Percentiles rank a stretch among this genome's conserved stretches.
These are phyloP conservation scores for Adansonia digitata DNA, from an alignment of 345 rosid species.

Conservation along the genomic window DNA sequence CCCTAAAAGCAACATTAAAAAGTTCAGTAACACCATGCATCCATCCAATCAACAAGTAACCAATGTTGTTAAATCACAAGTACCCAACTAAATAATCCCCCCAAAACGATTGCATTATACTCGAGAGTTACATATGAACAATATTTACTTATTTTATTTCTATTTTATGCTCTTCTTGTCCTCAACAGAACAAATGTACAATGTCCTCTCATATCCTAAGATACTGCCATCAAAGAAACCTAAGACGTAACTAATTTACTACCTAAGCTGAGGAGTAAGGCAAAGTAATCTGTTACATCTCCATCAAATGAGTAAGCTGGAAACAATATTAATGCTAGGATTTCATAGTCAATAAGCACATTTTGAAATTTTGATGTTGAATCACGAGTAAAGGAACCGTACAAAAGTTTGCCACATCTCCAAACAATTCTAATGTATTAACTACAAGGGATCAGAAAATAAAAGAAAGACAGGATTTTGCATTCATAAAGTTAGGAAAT, in stretches of 20 bases:
- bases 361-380: neutral
- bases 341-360: neutral
- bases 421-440: neutral
- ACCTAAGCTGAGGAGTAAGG: neutral
- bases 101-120: neutral
- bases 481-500: neutral
- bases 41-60: neutral
- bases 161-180: neutral
- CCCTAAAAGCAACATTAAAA: conserved; percentile 35
- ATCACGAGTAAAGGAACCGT: neutral
- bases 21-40: neutral
- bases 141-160: neutral
- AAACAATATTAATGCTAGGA: neutral
- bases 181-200: neutral
- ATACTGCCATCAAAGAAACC: no score
- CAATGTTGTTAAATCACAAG: neutral
- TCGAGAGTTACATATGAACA: neutral
- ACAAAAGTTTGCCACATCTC: neutral
- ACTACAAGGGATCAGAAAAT: neutral
- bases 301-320: neutral
- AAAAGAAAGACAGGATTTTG: neutral
- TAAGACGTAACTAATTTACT: no score
- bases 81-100: neutral
- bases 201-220: no score
- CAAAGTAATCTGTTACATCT: neutral